A percentile compares a stretch with the other conserved stretches of the same genome.
Conservation (phyloP, 495 filamentous ascomycete species). For the Filosporella fistucella region DNA sequence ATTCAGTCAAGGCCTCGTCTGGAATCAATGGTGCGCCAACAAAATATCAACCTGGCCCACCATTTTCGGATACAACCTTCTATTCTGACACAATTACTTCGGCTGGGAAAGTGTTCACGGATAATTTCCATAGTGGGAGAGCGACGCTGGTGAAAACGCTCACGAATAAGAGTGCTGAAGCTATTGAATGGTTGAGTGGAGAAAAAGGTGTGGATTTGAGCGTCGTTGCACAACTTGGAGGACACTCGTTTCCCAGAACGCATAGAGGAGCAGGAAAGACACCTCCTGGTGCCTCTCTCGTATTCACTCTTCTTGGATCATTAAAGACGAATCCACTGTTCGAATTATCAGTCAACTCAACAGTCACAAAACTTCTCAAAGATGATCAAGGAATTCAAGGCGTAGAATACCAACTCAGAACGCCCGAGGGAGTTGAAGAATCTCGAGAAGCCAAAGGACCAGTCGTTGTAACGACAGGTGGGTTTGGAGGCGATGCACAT, state of each 20-base stretch:
- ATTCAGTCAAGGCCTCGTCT: conserved; percentile 58
- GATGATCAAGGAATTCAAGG: conserved; percentile 17
- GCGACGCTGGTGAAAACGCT: conserved; percentile 39
- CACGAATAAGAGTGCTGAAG: conserved; percentile 32
- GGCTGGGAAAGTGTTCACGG: conserved; percentile 21
- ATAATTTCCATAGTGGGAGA: conserved; percentile 22
- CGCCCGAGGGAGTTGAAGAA: conserved; percentile 4
- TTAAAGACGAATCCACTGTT: conserved; percentile 39
- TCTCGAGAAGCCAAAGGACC: conserved; percentile 37
- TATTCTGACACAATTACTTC: conserved; percentile 49
- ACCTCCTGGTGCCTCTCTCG: conserved; percentile 50
- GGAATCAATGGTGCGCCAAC: conserved; percentile 58
- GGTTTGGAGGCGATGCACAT: conserved; percentile 53
- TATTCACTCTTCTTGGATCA: conserved; percentile 40
- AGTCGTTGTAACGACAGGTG: conserved; percentile 52
- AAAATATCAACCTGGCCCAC: conserved; percentile 35
- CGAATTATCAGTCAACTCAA: conserved; percentile 35
- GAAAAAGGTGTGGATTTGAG: conserved; percentile 49
- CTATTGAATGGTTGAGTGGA: conserved; percentile 46
- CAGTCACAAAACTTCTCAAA: conserved; percentile 40
- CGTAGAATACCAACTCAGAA: conserved; percentile 16
- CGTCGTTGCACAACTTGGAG: conserved; percentile 48
- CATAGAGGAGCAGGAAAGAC: conserved; percentile 45
- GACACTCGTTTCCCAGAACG: conserved; percentile 47
- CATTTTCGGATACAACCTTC: conserved; percentile 34